These are phyloP conservation scores for Keithomyces neogunnii DNA, from an alignment of 2,329 filamentous ascomycete genomes.

Conservation along the genomic window DNA sequence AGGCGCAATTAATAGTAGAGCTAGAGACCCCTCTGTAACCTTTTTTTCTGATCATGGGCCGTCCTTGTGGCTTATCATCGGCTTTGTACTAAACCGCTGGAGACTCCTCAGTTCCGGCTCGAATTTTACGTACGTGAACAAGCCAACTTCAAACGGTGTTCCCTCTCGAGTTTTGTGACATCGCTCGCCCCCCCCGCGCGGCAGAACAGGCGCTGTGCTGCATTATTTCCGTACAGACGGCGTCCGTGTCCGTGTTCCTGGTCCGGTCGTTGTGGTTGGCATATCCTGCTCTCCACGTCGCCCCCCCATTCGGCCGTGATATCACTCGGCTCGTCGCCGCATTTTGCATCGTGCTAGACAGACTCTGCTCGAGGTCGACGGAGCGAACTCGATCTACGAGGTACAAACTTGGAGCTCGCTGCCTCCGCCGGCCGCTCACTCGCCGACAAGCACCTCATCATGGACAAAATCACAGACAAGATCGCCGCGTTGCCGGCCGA, in stretches of 20 bases:
- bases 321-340: not conserved
- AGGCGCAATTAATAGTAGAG: not conserved
- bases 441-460: constrained; percentile 20
- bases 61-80: constrained; percentile 8
- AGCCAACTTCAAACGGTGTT: not conserved
- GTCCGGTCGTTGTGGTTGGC: not conserved
- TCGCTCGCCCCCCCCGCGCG: not conserved
- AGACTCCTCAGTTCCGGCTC: not conserved
- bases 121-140: not conserved
- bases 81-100: constrained; percentile 3
- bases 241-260: not conserved
- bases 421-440: not conserved
- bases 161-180: not conserved
- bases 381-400: not conserved
- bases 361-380: not conserved
- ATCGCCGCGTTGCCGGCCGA: constrained; percentile 80
- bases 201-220: no score
- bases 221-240: no score
- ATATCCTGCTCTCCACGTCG: not conserved
- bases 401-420: not conserved
- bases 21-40: not conserved
- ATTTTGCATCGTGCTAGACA: not conserved
- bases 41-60: not conserved
- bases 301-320: not conserved
- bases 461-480: constrained; percentile 92